Percentiles rank a stretch among this genome's conserved stretches.
phyloP scores from a whole-genome alignment of 257 asterid genomes.

The Hygrophila difformis region DNA sequence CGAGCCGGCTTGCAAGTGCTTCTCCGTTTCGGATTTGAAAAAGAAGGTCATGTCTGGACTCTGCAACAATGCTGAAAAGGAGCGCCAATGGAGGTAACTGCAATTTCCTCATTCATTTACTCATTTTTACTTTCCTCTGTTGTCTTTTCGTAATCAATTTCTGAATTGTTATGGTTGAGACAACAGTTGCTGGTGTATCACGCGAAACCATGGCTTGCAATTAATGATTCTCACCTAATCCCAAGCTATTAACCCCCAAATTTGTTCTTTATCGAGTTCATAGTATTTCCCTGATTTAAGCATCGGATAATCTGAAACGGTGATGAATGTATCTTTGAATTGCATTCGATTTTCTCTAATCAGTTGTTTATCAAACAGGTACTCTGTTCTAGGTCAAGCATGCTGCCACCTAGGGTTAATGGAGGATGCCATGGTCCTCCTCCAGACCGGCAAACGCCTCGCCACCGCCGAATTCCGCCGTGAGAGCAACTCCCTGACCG shows the following conservation, averaged over 20 bases:
- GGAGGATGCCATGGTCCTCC: constrained; percentile 52
- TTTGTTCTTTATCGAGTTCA: constrained; percentile 18
- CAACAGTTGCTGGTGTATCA: constrained; percentile 28
- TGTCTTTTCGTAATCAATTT: background rate
- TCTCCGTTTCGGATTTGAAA: constrained; percentile 78
- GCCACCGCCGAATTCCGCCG: constrained; percentile 57
- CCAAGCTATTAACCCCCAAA: constrained; percentile 6
- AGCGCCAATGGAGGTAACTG: constrained; percentile 88
- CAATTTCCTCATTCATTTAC: too few relatives aligned
- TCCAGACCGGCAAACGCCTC: constrained; percentile 48
- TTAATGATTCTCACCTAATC: constrained; percentile 24
- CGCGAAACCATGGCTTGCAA: constrained; percentile 28
- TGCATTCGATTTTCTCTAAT: too few relatives aligned
- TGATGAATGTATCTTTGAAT: too few relatives aligned
- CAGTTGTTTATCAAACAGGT: constrained; percentile 28
- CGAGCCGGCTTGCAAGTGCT: constrained; percentile 59
- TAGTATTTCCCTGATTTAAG: constrained; percentile 8
- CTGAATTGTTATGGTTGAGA: constrained; percentile 1
- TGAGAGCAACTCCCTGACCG: constrained; percentile 39
- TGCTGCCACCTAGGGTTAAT: constrained; percentile 51
- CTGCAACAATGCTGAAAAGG: constrained; percentile 44
- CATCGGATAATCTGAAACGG: too few relatives aligned
- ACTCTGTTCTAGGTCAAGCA: constrained; percentile 46
- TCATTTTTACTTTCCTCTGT: background rate
- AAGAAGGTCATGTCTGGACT: constrained; percentile 74